These are phyloP conservation scores for Fusarium sambucinum DNA, from an alignment of 2,329 filamentous ascomycete genomes.

Conservation along the genomic window DNA sequence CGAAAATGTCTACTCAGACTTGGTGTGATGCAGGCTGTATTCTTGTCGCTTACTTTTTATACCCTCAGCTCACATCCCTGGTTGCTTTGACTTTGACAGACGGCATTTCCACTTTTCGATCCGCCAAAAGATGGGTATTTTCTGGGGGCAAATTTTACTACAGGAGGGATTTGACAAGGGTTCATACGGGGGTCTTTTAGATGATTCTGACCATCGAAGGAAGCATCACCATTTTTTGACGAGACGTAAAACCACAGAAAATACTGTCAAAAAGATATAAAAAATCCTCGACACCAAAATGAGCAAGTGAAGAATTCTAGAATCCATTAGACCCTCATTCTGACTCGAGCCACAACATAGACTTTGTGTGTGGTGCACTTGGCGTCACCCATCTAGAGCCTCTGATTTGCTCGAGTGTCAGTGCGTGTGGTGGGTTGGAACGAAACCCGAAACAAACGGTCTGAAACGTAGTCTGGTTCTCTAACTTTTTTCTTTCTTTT, in stretches of 20 bases:
- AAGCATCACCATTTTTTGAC: neutral
- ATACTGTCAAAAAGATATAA: neutral
- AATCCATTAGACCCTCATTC: neutral
- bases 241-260: neutral
- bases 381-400: constrained; percentile 18
- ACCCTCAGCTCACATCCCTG: neutral
- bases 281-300: neutral
- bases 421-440: constrained; percentile 28
- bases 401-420: constrained; percentile 23
- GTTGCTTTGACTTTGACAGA: constrained; percentile 6
- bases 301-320: neutral
- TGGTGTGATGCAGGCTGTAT: no score
- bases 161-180: constrained; percentile 1
- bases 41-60: neutral
- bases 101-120: constrained; percentile 37
- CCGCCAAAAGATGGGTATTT: constrained; percentile 31
- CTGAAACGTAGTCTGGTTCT: constrained; percentile 34
- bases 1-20: neutral
- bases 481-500: neutral
- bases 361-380: neutral
- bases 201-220: constrained; percentile 2
- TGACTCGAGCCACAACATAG: constrained; percentile 8
- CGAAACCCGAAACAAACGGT: constrained; percentile 41
- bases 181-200: constrained; percentile 21
- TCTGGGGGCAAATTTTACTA: constrained; percentile 19